Evolutionary conservation across 768 basidiomycete genomes (phyloP).

Genomic region (Tylopilus plumbeoviolaceoides): DNA sequence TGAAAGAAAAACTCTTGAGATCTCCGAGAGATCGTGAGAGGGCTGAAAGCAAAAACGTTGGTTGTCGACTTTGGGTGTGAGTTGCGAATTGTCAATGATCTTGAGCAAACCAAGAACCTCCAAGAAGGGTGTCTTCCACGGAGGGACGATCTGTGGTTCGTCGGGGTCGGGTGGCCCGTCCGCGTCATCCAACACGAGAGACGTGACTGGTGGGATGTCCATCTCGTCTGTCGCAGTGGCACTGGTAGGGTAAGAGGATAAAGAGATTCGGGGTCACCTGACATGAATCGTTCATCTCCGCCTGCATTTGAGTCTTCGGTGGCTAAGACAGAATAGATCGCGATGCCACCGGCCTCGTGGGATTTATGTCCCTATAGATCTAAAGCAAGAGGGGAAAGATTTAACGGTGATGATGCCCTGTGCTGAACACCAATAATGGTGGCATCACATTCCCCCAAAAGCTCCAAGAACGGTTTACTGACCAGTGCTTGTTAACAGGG

Average conservation of each 20-base stretch:
- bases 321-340: background rate
- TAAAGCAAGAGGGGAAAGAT: no score
- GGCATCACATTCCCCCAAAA: no score
- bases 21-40: conserved; percentile 7
- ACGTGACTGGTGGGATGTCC: conserved; percentile 1
- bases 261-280: conserved; percentile 7
- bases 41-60: conserved; percentile 15
- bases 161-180: background rate
- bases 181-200: background rate
- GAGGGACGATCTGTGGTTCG: background rate
- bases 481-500: background rate
- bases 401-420: no score
- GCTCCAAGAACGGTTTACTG: no score
- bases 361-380: background rate
- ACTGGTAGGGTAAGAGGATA: conserved; percentile 5
- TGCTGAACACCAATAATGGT: no score
- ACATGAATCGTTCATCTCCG: conserved; percentile 1
- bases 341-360: background rate
- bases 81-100: background rate
- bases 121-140: conserved; percentile 10
- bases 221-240: conserved; percentile 7
- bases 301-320: background rate
- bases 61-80: background rate
- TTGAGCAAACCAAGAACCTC: conserved; percentile 8
- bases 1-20: conserved; percentile 12